Conservation (phyloP, 768 basidiomycete genomes). For the Amanita thiersii region DNA sequence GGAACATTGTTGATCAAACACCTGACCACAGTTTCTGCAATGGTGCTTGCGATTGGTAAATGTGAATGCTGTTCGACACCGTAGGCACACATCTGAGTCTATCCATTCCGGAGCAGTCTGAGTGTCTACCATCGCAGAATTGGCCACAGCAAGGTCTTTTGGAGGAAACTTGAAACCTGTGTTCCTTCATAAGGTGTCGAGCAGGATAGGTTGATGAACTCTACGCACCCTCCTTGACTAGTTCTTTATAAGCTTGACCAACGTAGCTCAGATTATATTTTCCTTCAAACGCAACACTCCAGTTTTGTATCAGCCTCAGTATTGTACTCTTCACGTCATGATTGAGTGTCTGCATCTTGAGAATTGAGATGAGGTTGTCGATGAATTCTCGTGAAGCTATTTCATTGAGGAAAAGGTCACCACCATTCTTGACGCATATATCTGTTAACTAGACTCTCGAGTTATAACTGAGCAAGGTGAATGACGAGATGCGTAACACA, state of each 20-base stretch:
- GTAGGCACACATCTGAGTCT: constrained; percentile 89
- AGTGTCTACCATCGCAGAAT: constrained; percentile 84
- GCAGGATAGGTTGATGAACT: not conserved
- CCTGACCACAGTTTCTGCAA: constrained; percentile 95
- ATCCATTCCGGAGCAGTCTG: constrained; percentile 95
- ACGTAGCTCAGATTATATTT: constrained; percentile 69
- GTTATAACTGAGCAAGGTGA: not conserved
- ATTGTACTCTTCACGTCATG: constrained; percentile 78
- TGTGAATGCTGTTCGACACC: constrained; percentile 84
- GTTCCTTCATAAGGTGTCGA: constrained; percentile 4
- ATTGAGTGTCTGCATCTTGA: constrained; percentile 71
- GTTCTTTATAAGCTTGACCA: constrained; percentile 69
- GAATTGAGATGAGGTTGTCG: constrained; percentile 85
- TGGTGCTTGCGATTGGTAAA: constrained; percentile 98
- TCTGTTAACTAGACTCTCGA: constrained; percentile 61
- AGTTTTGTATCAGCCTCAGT: constrained; percentile 80
- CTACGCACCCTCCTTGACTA: constrained; percentile 64
- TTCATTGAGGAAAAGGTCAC: constrained; percentile 82
- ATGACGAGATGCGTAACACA: constrained; percentile 33
- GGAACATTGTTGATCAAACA: constrained; percentile 93
- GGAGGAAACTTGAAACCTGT: constrained; percentile 82
- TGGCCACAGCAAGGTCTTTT: constrained; percentile 58
- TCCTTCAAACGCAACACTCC: constrained; percentile 85
- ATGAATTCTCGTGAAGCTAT: constrained; percentile 87
- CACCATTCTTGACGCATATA: constrained; percentile 93